Base-by-base conservation (phyloP, 2,329 filamentous ascomycete species). In the Fusarium sp. region DNA sequence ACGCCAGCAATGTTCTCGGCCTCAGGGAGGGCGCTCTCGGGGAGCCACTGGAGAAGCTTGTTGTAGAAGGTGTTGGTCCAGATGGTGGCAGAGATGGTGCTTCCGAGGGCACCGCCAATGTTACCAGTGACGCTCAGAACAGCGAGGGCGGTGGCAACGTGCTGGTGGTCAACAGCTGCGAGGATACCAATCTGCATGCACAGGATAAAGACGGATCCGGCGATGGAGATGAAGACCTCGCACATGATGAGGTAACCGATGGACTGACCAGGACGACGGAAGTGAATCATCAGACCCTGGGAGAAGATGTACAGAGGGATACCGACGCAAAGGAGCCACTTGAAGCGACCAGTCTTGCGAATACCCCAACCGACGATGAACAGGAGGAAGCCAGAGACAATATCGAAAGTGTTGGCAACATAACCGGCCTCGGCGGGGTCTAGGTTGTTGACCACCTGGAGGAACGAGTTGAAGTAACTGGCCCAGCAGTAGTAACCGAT, bases 221-320 rank as follows among this genome's bases (percentile, higher is more conserved):
- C 84, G n/a, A 83, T 79, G 8, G 84, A 83, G 61, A 86, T 80
- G 44, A 86, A 80, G 46, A 87, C 79, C 73, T 87, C 83, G 10
- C 83, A 84, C 68, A 82, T 82, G 51, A 87, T 73, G 4, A 86
- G 79, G 73, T 84, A 82, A 1, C 81, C 74, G 13, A 83, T 77
- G 8, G 81, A 80, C 54, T 76, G 78, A 25, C 81, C 79, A n/a
- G 74, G 70, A 9, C 51, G 61, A 23, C 74, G 68, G 72, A 76
- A 75, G 49, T 75, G 64, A 44, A 77, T 76, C 75, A 77, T 69
- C 0, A 88, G 77, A 5, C 85, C 80, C 1, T 85, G 77, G 0
- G 85, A 84, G 8, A 84, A 75, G 31, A 87, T 84, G 70, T 85
- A 87, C 4, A 89, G 71, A 4, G 86, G 86, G 3, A 87, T 79